Conservation (phyloP, 768 basidiomycete species). For the Boletus vermiculosoides region DNA sequence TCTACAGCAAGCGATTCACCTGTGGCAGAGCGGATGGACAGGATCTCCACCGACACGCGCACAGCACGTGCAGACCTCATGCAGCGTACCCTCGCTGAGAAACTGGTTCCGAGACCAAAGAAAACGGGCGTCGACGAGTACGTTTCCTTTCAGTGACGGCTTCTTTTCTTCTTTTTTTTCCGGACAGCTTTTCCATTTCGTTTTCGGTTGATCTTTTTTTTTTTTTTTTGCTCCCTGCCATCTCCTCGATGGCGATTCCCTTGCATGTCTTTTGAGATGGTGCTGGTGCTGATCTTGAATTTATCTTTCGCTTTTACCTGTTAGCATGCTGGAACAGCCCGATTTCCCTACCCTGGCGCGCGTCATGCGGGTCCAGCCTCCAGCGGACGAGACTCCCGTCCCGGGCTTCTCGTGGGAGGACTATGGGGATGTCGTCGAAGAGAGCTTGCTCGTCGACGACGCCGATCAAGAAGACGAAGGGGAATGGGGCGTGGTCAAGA, state of each 20-base stretch:
- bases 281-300: constrained; percentile 6
- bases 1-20: constrained; percentile 48
- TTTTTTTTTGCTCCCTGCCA: background rate
- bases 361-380: constrained; percentile 66
- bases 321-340: constrained; percentile 63
- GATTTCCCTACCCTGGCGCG: constrained; percentile 56
- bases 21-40: constrained; percentile 33
- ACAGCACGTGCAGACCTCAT: constrained; percentile 26
- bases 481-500: constrained; percentile 73
- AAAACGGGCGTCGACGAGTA: constrained; percentile 74
- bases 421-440: constrained; percentile 63
- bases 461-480: constrained; percentile 74
- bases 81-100: constrained; percentile 55
- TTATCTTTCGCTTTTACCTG: background rate
- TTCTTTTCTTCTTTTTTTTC: background rate
- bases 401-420: constrained; percentile 73
- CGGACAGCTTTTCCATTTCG: background rate
- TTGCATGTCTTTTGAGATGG: background rate
- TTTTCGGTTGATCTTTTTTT: background rate
- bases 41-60: constrained; percentile 32
- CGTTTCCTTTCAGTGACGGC: constrained; percentile 23
- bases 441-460: constrained; percentile 44
- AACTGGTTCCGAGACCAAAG: constrained; percentile 58
- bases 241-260: background rate
- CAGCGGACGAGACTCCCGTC: constrained; percentile 55